Percentiles rank a stretch among this genome's conserved stretches.
Evolutionary conservation across 2,329 filamentous ascomycete genomes (phyloP).

Genomic region (Sclerotiophoma versabilis): DNA sequence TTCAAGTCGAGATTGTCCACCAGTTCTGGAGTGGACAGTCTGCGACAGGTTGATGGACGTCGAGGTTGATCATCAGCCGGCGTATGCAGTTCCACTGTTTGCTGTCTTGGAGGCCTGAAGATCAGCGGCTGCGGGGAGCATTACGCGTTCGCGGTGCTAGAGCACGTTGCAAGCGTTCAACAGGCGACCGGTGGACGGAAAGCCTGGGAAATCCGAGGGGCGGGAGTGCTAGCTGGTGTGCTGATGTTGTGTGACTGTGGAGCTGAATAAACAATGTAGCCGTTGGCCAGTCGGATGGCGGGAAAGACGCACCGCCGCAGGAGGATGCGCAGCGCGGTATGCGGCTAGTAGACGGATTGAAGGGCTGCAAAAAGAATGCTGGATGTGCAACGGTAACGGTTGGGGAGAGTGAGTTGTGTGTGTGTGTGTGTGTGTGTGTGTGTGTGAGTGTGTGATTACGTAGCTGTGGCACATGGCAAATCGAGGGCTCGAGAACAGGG

Average conservation of each 20-base stretch:
- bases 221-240: conserved; percentile 29
- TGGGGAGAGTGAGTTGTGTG: neutral
- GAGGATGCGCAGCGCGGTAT: neutral
- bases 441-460: neutral
- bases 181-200: neutral
- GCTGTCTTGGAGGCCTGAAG: neutral
- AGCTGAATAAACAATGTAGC: neutral
- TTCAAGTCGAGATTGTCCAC: neutral
- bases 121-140: conserved; percentile 16
- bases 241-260: conserved; percentile 21
- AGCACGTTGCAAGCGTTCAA: conserved; percentile 15
- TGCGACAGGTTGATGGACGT: neutral
- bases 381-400: neutral
- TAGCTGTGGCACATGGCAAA: neutral
- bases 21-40: too few relatives aligned
- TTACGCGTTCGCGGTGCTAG: conserved; percentile 13
- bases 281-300: conserved; percentile 9
- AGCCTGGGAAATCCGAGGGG: conserved; percentile 22
- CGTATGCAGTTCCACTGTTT: neutral
- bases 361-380: neutral
- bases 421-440: too few relatives aligned
- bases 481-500: neutral
- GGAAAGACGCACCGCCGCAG: neutral
- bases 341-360: conserved; percentile 4
- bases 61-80: neutral